phyloP scores from a whole-genome alignment of 495 filamentous ascomycete genomes.

The Penicillium mononematosum region DNA sequence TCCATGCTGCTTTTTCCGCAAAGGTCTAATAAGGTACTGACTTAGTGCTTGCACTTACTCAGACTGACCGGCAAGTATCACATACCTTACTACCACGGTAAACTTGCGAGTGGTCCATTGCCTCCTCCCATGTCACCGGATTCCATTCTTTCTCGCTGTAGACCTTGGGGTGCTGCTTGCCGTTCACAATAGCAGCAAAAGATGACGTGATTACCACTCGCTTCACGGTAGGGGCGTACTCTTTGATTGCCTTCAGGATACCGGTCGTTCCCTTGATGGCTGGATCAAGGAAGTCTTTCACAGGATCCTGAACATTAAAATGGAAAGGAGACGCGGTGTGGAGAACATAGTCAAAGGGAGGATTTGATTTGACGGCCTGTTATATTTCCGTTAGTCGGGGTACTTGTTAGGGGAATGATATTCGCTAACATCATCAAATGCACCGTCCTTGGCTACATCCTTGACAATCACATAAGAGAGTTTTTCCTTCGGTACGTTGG shows the following conservation, averaged over 20 bases:
- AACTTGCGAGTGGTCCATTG: constrained; percentile 54
- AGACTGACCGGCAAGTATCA: not conserved
- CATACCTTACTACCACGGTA: constrained; percentile 68
- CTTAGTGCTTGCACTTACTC: constrained; percentile 1
- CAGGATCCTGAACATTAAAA: constrained; percentile 64
- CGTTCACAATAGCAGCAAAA: constrained; percentile 72
- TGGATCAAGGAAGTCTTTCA: constrained; percentile 81
- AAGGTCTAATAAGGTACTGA: constrained; percentile 36
- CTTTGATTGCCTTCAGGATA: constrained; percentile 73
- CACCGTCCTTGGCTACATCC: constrained; percentile 72
- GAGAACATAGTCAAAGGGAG: constrained; percentile 79
- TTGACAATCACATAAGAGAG: constrained; percentile 76
- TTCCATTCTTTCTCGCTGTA: constrained; percentile 83
- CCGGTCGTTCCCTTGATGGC: constrained; percentile 82
- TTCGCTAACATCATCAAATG: constrained; percentile 68
- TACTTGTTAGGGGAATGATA: not conserved
- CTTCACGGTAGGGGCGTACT: constrained; percentile 72
- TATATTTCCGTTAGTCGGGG: not conserved
- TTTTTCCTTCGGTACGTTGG: constrained; percentile 55
- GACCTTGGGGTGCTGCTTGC: constrained; percentile 45
- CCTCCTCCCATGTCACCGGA: constrained; percentile 71
- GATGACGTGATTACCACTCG: constrained; percentile 82
- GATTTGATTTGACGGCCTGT: constrained; percentile 61
- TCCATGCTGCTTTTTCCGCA: constrained; percentile 74
- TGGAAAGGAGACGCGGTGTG: constrained; percentile 91